Percentiles rank a stretch among this genome's conserved stretches.
These are phyloP conservation scores for Cryptococcus sp. DNA, from an alignment of 1,284 basidiomycete genomes.

Conservation along the genomic window DNA sequence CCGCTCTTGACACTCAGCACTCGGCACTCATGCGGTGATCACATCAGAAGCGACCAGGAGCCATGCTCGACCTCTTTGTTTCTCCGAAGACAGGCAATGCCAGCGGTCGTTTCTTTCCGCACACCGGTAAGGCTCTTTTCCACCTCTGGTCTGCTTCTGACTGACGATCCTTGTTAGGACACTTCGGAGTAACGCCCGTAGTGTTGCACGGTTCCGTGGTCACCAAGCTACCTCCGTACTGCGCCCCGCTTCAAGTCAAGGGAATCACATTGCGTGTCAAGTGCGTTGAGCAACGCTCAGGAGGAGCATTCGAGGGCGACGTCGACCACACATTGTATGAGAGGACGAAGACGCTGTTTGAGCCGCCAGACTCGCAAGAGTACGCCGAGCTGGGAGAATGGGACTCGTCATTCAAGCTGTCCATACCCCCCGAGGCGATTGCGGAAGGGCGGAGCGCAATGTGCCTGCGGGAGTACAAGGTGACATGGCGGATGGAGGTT, in stretches of 20 bases:
- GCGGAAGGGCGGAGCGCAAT: conserved; percentile 27
- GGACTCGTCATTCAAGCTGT: conserved; percentile 30
- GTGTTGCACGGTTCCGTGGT: conserved; percentile 27
- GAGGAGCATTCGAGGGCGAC: conserved; percentile 19
- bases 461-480: conserved; percentile 39
- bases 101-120: conserved; percentile 31
- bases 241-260: conserved; percentile 28
- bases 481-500: conserved; percentile 42
- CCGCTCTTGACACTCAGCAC: background rate
- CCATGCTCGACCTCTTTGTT: conserved; percentile 38
- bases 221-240: conserved; percentile 26
- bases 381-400: conserved; percentile 31
- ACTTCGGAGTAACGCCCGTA: conserved; percentile 46
- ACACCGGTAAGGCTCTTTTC: conserved; percentile 24
- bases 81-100: conserved; percentile 30
- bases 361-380: conserved; percentile 24
- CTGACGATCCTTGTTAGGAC: conserved; percentile 26
- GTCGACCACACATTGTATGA: conserved; percentile 37
- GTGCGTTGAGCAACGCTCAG: conserved; percentile 32
- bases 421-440: conserved; percentile 35
- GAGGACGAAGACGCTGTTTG: conserved; percentile 26
- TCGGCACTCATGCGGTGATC: conserved; percentile 8
- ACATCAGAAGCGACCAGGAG: background rate
- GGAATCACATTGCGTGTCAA: conserved; percentile 27
- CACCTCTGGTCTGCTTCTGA: background rate